Percentiles rank a stretch among this genome's conserved stretches.
These are phyloP conservation scores for slime mould (Dictyostelium discoideum) DNA, from an alignment of 78 protist species.

Conservation along the genomic window DNA sequence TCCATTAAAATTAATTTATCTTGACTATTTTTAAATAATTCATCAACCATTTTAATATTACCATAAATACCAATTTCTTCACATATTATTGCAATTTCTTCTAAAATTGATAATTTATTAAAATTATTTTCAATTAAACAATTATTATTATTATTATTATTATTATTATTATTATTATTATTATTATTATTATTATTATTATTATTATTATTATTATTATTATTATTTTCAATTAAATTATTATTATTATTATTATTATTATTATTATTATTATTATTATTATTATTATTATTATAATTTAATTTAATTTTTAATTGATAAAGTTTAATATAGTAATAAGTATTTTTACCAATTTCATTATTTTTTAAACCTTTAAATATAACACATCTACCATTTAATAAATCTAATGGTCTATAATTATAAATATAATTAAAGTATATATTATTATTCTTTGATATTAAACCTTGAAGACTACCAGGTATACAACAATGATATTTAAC, in stretches of 20 bases:
- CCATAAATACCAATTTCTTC: background rate
- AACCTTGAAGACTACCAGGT: background rate
- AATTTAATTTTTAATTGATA: background rate
- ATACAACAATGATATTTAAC: background rate
- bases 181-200: too few relatives aligned
- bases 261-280: too few relatives aligned
- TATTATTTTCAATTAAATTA: too few relatives aligned
- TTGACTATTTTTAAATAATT: background rate
- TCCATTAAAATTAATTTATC: background rate
- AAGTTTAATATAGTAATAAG: background rate
- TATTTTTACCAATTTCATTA: background rate
- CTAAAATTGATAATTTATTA: background rate
- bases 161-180: too few relatives aligned
- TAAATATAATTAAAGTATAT: background rate
- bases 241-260: too few relatives aligned
- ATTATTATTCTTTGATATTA: background rate
- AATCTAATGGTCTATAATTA: background rate
- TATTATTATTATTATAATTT: background rate
- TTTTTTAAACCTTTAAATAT: background rate
- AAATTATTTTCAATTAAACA: too few relatives aligned
- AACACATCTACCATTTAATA: background rate
- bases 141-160: too few relatives aligned
- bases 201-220: too few relatives aligned
- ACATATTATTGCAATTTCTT: background rate
- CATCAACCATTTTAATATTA: background rate